A percentile compares a stretch with the other conserved stretches of the same genome.
Evolutionary conservation across 169 alveolate genomes (phyloP).

Genomic region (Plasmodium billcollinsi): DNA sequence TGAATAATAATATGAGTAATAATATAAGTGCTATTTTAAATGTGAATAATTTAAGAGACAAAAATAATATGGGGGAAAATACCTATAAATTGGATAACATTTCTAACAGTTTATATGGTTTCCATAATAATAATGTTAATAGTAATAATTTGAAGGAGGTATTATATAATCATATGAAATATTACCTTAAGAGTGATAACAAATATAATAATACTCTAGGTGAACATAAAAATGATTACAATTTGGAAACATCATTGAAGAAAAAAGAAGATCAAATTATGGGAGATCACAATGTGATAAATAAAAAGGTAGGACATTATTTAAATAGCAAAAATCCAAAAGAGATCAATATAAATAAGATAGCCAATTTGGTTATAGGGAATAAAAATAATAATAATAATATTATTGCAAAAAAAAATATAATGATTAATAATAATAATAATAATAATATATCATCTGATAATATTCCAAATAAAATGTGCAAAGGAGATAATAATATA

Average conservation of each 20-base stretch:
- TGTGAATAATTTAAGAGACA: no score
- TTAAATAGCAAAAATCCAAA: not conserved
- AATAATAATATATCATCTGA: no score
- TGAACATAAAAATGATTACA: constrained; percentile 1
- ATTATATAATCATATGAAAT: not conserved
- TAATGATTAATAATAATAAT: no score
- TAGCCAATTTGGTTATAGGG: no score
- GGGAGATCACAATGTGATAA: not conserved
- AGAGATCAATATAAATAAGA: not conserved
- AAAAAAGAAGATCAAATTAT: not conserved
- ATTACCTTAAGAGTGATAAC: not conserved
- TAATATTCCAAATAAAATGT: no score
- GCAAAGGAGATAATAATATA: no score
- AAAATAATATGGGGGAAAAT: no score
- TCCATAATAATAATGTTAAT: not conserved
- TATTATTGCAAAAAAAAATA: no score
- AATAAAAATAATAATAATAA: no score
- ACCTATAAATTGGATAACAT: not conserved
- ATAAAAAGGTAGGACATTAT: not conserved
- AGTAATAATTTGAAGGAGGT: constrained; percentile 5
- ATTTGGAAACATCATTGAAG: not conserved
- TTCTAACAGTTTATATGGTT: not conserved
- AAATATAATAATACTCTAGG: not conserved
- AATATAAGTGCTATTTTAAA: no score
- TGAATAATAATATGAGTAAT: not conserved